Evolutionary conservation across 2,329 filamentous ascomycete genomes (phyloP).

Genomic region (Arthrobotrys pseudoclavata): DNA sequence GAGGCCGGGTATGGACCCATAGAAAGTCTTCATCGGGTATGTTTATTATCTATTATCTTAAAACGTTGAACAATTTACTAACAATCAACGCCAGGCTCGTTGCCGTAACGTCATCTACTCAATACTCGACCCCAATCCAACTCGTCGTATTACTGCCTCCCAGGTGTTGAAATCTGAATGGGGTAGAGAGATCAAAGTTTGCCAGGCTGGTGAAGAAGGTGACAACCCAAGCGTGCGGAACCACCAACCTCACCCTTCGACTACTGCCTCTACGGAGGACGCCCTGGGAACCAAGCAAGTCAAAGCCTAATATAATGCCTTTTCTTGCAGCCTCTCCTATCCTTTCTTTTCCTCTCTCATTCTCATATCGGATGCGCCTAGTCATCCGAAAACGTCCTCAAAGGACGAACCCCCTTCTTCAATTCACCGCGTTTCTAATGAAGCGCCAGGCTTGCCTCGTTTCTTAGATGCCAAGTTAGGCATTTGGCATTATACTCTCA

Average conservation of each 20-base stretch:
- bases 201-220: conserved; percentile 95
- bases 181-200: conserved; percentile 97
- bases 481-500: conserved; percentile 60
- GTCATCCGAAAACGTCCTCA: conserved; percentile 24
- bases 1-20: conserved; percentile 97
- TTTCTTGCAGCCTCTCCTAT: not conserved
- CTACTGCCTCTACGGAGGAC: conserved; percentile 35
- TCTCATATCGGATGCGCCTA: conserved; percentile 9
- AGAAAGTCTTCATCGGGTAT: conserved; percentile 92
- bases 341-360: conserved; percentile 14
- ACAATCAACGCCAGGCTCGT: conserved; percentile 76
- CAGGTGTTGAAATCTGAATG: conserved; percentile 98
- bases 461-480: conserved; percentile 35
- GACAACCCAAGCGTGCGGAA: conserved; percentile 71
- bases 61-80: conserved; percentile 57
- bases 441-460: conserved; percentile 57
- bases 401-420: conserved; percentile 42
- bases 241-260: conserved; percentile 63
- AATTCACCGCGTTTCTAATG: conserved; percentile 40
- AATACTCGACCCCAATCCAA: conserved; percentile 93
- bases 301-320: conserved; percentile 40
- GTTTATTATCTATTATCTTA: conserved; percentile 65
- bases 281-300: conserved; percentile 49
- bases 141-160: conserved; percentile 90
- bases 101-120: conserved; percentile 99